Evolutionary conservation across 805 yeast species (phyloP).

Genomic region (Candida hispaniensis): DNA sequence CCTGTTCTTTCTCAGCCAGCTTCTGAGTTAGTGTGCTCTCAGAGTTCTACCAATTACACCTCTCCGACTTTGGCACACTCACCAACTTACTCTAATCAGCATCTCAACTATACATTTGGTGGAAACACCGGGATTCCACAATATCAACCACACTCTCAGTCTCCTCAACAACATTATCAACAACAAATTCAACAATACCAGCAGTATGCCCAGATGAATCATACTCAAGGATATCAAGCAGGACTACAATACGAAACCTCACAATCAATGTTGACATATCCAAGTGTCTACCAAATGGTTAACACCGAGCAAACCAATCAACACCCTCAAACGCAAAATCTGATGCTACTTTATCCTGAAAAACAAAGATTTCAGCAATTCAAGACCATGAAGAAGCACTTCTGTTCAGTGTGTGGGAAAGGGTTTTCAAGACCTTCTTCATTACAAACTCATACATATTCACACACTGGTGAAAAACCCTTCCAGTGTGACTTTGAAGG

Average conservation of each 20-base stretch:
- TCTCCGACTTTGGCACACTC: too few relatives aligned
- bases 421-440: constrained; percentile 79
- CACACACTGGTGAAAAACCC: constrained; percentile 76
- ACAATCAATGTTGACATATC: not conserved
- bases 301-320: constrained; percentile 14
- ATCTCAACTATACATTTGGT: too few relatives aligned
- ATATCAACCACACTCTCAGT: not conserved
- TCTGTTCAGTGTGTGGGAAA: constrained; percentile 49
- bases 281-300: constrained; percentile 5
- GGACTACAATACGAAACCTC: not conserved
- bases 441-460: constrained; percentile 66
- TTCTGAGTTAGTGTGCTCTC: too few relatives aligned
- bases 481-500: constrained; percentile 53
- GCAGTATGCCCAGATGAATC: too few relatives aligned
- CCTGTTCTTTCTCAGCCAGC: too few relatives aligned
- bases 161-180: not conserved
- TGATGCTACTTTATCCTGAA: too few relatives aligned
- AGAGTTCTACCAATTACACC: too few relatives aligned
- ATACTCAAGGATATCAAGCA: too few relatives aligned
- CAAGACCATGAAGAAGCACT: constrained; percentile 24
- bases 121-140: too few relatives aligned
- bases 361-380: too few relatives aligned
- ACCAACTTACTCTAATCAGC: too few relatives aligned
- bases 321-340: constrained; percentile 13
- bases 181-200: too few relatives aligned